phyloP scores from a whole-genome alignment of 2,329 filamentous ascomycete genomes.

The Aspergillus bombycis region DNA sequence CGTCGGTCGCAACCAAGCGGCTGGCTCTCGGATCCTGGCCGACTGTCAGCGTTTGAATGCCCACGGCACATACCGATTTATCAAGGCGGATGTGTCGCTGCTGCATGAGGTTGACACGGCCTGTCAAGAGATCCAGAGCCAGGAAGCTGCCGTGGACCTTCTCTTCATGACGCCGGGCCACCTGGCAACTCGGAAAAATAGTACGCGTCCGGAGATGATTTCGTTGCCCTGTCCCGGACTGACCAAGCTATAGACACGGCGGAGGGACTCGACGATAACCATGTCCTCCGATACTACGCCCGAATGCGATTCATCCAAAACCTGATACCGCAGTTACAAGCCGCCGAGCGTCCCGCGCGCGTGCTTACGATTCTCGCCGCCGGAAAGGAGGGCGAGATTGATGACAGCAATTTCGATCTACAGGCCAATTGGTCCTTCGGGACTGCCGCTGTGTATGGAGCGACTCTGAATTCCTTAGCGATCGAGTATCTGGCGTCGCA shows the following conservation, averaged over 20 bases:
- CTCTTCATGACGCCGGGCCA: conserved; percentile 33
- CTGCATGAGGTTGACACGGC: conserved; percentile 56
- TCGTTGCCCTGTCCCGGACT: not conserved
- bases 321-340: not conserved
- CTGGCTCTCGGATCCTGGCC: conserved; percentile 45
- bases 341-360: not conserved
- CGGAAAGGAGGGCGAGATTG: not conserved
- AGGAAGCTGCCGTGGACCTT: conserved; percentile 33
- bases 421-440: not conserved
- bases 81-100: conserved; percentile 52
- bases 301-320: not conserved
- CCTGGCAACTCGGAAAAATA: conserved; percentile 12
- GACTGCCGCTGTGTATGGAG: not conserved
- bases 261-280: not conserved
- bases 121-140: conserved; percentile 49
- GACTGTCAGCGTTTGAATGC: conserved; percentile 51
- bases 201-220: conserved; percentile 4
- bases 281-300: not conserved
- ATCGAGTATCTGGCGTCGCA: not conserved
- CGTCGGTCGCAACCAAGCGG: conserved; percentile 46
- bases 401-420: not conserved
- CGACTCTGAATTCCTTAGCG: not conserved
- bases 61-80: conserved; percentile 12
- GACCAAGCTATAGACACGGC: no score
- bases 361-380: not conserved